A percentile compares a stretch with the other conserved stretches of the same genome.
These are phyloP conservation scores for Skeletonema grethae DNA, from an alignment of 108 stramenopile genomes.

Conservation along the genomic window DNA sequence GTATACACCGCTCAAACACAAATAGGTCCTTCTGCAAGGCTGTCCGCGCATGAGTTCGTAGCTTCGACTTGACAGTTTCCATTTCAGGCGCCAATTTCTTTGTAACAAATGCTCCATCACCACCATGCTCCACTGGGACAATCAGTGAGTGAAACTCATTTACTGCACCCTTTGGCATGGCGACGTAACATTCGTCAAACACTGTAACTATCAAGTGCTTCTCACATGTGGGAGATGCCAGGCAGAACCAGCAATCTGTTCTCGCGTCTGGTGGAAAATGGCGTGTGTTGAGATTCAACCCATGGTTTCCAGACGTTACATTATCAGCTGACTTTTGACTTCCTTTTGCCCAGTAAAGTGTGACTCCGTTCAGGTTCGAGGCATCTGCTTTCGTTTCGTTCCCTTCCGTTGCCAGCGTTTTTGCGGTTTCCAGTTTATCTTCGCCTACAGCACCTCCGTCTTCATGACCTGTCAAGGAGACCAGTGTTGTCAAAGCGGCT, in stretches of 20 bases:
- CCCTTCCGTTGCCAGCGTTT: slow-evolving; percentile 6
- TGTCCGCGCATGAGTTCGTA: slow-evolving; percentile 57
- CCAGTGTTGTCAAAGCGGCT: slow-evolving; percentile 82
- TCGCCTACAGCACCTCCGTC: slow-evolving; percentile 68
- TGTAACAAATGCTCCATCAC: slow-evolving; percentile 53
- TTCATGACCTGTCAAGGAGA: slow-evolving; percentile 79
- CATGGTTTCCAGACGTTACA: slow-evolving; percentile 30
- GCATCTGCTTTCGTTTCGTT: slow-evolving; percentile 5
- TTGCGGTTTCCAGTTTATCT: slow-evolving; percentile 19
- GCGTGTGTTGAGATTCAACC: slow-evolving; percentile 57
- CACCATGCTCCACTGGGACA: slow-evolving; percentile 82
- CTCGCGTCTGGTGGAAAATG: slow-evolving; percentile 76
- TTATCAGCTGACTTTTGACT: slow-evolving; percentile 25
- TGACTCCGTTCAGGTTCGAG: slow-evolving; percentile 48
- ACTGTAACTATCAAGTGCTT: slow-evolving; percentile 87
- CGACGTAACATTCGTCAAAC: slow-evolving; percentile 67
- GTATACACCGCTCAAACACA: slow-evolving; percentile 88
- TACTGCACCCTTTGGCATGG: slow-evolving; percentile 89
- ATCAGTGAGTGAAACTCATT: slow-evolving; percentile 79
- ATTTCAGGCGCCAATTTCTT: slow-evolving; percentile 57
- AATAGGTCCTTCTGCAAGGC: slow-evolving; percentile 74
- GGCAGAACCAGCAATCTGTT: slow-evolving; percentile 92
- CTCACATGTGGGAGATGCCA: slow-evolving; percentile 85
- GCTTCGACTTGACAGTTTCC: slow-evolving; percentile 51
- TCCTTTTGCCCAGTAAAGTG: slow-evolving; percentile 76